Evolutionary conservation across 108 stramenopile genomes (phyloP).

Genomic region (Cyclotella atomus): DNA sequence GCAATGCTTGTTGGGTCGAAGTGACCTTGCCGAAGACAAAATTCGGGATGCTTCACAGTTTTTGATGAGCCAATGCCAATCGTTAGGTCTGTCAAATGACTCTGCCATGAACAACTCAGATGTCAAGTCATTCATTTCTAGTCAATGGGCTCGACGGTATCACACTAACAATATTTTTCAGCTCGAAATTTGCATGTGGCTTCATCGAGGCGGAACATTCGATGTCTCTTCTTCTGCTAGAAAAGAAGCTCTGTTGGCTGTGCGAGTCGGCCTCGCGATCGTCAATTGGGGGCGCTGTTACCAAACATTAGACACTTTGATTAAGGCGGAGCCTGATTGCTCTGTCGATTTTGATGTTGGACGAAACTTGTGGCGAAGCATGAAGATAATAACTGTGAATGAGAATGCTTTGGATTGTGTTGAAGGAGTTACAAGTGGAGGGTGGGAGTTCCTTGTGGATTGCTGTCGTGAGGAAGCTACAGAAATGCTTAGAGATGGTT

Average conservation of each 20-base stretch:
- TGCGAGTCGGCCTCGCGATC: conserved; percentile 69
- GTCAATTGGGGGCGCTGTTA: conserved; percentile 74
- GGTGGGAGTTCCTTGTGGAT: conserved; percentile 92
- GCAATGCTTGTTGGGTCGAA: conserved; percentile 52
- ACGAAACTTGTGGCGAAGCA: conserved; percentile 77
- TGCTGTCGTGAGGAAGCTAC: conserved; percentile 82
- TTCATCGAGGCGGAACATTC: conserved; percentile 77
- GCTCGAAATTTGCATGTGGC: conserved; percentile 85
- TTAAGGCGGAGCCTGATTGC: conserved; percentile 82
- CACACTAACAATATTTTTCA: conserved; percentile 70
- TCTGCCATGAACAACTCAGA: conserved; percentile 32
- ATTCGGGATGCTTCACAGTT: conserved; percentile 62
- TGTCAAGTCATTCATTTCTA: conserved; percentile 48
- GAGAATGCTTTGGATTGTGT: conserved; percentile 35
- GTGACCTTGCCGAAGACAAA: conserved; percentile 72
- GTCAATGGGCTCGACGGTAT: conserved; percentile 52
- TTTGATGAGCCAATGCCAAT: conserved; percentile 53
- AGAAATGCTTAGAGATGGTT: conserved; percentile 68
- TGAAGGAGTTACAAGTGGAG: conserved; percentile 71
- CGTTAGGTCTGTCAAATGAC: conserved; percentile 66
- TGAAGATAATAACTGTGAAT: conserved; percentile 65
- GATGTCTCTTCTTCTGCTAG: conserved; percentile 64
- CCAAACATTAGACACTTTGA: conserved; percentile 66
- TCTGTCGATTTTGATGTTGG: conserved; percentile 69
- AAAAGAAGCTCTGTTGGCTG: conserved; percentile 74